A percentile compares a stretch with the other conserved stretches of the same genome.
These are phyloP conservation scores for Solanum aculeatissimum DNA, from an alignment of 305 asterid species.

Conservation along the genomic window DNA sequence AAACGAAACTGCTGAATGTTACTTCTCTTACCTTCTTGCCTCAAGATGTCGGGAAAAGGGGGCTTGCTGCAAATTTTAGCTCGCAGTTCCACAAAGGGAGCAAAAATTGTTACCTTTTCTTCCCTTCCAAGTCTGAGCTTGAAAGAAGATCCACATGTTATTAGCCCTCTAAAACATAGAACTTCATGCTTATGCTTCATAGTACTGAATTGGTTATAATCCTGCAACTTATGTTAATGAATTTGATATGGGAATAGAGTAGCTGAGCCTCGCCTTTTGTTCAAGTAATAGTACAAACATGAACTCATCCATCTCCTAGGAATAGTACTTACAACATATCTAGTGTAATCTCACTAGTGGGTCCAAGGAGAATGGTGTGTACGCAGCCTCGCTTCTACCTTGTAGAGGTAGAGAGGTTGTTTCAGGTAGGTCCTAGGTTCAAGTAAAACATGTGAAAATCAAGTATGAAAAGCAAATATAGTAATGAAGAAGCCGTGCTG, in stretches of 20 bases:
- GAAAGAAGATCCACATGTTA: neutral
- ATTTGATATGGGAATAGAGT: neutral
- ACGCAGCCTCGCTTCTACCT: neutral
- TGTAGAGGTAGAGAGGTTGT: neutral
- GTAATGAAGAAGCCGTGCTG: neutral
- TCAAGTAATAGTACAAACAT: neutral
- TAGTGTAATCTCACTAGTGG: neutral
- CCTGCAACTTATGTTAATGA: neutral
- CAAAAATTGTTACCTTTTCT: neutral
- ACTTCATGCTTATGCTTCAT: neutral
- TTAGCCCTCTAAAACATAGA: neutral
- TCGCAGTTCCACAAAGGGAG: neutral
- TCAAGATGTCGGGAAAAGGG: neutral
- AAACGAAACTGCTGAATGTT: neutral
- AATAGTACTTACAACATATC: neutral
- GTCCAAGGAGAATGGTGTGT: neutral
- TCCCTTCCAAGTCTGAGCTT: neutral
- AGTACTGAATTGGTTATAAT: neutral
- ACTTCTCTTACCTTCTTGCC: neutral
- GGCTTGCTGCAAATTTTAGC: neutral
- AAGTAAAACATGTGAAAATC: neutral
- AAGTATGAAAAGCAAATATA: neutral
- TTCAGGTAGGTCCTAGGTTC: neutral
- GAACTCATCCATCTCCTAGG: neutral
- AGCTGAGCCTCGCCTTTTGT: neutral